These are phyloP conservation scores for Sclerotinia minor DNA, from an alignment of 2,329 filamentous ascomycete species.

Conservation along the genomic window DNA sequence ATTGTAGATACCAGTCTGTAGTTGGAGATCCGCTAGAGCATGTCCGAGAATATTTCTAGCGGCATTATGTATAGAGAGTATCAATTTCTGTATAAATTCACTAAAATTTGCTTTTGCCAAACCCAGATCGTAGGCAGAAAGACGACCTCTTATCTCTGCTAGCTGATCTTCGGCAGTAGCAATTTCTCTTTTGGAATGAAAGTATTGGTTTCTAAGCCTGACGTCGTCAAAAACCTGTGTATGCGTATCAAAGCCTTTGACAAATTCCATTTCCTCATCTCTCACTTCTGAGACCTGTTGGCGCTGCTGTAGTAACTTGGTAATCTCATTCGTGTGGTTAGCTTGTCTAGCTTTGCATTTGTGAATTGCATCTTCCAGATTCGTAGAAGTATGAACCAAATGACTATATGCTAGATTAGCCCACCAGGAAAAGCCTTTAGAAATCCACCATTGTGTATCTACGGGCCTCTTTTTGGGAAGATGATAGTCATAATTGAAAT, in stretches of 20 bases:
- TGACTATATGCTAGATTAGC: slow-evolving; percentile 9
- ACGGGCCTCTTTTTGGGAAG: neutral
- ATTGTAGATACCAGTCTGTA: neutral
- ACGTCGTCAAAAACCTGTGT: neutral
- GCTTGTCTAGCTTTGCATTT: neutral
- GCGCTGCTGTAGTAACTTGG: neutral
- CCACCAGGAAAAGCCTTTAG: neutral
- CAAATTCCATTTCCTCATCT: neutral
- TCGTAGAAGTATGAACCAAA: neutral
- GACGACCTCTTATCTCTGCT: neutral
- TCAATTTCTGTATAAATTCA: neutral
- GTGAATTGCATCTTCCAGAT: neutral
- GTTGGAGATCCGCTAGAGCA: neutral
- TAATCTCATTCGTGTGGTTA: neutral
- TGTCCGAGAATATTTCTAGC: neutral
- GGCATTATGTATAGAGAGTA: neutral
- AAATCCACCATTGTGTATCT: neutral
- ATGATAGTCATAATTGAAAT: neutral
- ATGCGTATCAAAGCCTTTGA: neutral
- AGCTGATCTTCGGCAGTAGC: neutral
- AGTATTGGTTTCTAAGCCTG: neutral
- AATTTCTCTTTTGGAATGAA: neutral
- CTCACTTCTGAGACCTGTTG: neutral
- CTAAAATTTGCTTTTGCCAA: neutral
- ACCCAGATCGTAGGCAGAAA: neutral